A percentile compares a stretch with the other conserved stretches of the same genome.
phyloP scores from a whole-genome alignment of 306 rosid genomes.

The Casuarina equisetifolia region DNA sequence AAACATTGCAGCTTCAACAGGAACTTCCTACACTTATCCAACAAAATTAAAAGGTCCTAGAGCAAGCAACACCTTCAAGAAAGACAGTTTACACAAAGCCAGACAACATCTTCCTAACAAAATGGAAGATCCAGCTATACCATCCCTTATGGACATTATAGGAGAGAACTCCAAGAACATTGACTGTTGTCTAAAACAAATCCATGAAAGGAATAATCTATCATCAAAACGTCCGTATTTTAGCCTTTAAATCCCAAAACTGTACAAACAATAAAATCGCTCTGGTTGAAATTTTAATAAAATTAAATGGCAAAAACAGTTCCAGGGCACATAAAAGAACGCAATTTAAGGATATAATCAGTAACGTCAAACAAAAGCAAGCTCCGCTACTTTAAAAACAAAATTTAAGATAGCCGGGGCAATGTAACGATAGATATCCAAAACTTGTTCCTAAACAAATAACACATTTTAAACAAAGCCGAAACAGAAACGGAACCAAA shows the following conservation, averaged over 20 bases:
- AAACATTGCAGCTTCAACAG: too few species aligned
- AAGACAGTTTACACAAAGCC: too few species aligned
- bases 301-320: not conserved
- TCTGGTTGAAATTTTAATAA: not conserved
- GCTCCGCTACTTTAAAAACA: not conserved
- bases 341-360: not conserved
- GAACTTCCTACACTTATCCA: too few species aligned
- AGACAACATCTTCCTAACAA: too few species aligned
- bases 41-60: too few species aligned
- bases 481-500: not conserved
- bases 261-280: not conserved
- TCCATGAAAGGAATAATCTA: too few species aligned
- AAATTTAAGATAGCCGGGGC: not conserved
- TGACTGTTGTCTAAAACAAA: too few species aligned
- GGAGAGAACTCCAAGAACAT: too few species aligned
- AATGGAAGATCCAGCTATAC: too few species aligned
- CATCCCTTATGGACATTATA: too few species aligned
- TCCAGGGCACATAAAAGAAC: not conserved
- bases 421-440: not conserved
- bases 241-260: not conserved
- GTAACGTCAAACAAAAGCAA: not conserved
- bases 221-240: too few species aligned
- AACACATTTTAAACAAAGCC: not conserved
- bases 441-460: constrained; percentile 3
- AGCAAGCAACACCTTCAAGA: too few species aligned